Percentiles rank a stretch among this genome's conserved stretches.
Evolutionary conservation across 2,329 filamentous ascomycete species (phyloP).

Genomic region (Fonsecaea pugnacius): DNA sequence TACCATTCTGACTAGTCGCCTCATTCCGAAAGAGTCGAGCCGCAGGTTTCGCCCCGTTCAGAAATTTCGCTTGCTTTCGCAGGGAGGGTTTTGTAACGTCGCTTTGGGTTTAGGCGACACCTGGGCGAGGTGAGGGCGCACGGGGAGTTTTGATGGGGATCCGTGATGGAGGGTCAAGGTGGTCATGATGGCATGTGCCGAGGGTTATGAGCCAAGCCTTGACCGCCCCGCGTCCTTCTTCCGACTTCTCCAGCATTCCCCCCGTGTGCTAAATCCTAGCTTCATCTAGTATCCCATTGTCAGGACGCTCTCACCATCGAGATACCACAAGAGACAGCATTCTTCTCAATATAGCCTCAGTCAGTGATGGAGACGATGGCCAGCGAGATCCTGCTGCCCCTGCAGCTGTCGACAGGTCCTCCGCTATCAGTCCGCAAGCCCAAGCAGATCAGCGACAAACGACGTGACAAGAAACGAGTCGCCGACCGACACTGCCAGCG

Average conservation of each 20-base stretch:
- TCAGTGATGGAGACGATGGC: constrained; percentile 7
- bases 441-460: constrained; percentile 9
- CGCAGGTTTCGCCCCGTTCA: neutral
- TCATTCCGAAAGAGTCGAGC: constrained; percentile 2
- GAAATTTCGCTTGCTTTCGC: constrained; percentile 1
- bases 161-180: neutral
- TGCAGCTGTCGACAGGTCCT: neutral
- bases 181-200: constrained; percentile 3
- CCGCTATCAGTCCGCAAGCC: neutral
- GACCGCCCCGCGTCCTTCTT: constrained; percentile 2
- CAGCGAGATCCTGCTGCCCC: neutral
- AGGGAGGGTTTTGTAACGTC: neutral
- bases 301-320: neutral
- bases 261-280: constrained; percentile 6
- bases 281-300: constrained; percentile 4
- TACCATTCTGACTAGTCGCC: neutral
- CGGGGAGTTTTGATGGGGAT: neutral
- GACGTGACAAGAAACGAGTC: constrained; percentile 14
- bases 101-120: neutral
- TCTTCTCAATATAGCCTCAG: neutral
- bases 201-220: neutral
- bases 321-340: neutral
- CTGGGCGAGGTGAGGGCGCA: neutral
- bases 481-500: constrained; percentile 14
- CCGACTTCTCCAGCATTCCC: constrained; percentile 6